Evolutionary conservation across 106 monocot genomes (phyloP), one percentile per base, ranked within the genome.

Genomic region (Alisma plantagoaquatica): DNA sequence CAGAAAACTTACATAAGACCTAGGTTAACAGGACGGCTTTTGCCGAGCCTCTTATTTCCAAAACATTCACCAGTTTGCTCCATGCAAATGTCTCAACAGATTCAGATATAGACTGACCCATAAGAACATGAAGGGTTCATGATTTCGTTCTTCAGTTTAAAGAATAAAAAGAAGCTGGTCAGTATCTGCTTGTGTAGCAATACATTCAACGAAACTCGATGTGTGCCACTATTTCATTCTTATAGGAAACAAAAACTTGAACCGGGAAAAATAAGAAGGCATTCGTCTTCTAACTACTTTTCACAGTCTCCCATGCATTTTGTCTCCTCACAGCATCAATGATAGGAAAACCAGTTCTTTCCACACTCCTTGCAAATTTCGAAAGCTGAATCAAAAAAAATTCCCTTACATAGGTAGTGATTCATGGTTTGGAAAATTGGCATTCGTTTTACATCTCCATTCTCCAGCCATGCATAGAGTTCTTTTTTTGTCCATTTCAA

Each of bases 371-470:
- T 88, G 60, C 84, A 96, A 17, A 96, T 22, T 48, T 72, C 75
- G 50, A 81, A 96, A 44, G 87, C 94, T 61, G 76, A 64, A 62
- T 80, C 75, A 56, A 96, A 84, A 10, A 88, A 72, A 33, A 66
- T 63, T 49, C 48, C 70, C 56, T 84, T 73, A 54, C 83, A 88
- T 41, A 96, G 77, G 65, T 96, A 88, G 74, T 96, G 88, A 30
- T 84, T 65, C 75, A 96, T 96, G 1, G 94, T 96, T 57, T 96
- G 94, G 52, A 84, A 88, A 33, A 96, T 72, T 87, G 23, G 54
- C 50, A 53, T 87, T 96, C 30, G 84, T 77, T 20, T 84, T 70
- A 67, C 84, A 88, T 28, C 80, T 77, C 27, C 80, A 75, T 49
- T n/a, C n/a, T n/a, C 68, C 67, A 29, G 73, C 52, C 72, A 84